Conservation (phyloP, 225 moss, liverwort and hornwort genomes). For the Polytrichum formosum region DNA sequence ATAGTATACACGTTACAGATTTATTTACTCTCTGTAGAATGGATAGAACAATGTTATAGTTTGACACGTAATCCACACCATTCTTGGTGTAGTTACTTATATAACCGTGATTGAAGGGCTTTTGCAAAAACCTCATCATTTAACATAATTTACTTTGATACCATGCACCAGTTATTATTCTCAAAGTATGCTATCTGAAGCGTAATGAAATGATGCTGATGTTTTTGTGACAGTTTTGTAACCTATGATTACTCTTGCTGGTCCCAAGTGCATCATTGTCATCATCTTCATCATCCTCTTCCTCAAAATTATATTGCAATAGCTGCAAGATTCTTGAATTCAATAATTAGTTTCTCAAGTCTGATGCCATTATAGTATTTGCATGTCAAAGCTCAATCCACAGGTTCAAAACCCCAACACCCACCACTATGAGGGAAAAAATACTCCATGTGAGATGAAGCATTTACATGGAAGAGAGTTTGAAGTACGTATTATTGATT, state of each 20-base stretch:
- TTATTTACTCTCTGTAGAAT: not conserved
- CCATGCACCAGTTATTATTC: no score
- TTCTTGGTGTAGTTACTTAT: not conserved
- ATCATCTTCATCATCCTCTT: conserved; percentile 23
- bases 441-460: not conserved
- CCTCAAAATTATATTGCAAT: conserved; percentile 17
- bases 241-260: conserved; percentile 8
- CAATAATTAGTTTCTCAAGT: not conserved
- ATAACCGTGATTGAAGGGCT: no score
- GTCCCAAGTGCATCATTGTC: conserved; percentile 3
- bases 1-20: no score
- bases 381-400: not conserved
- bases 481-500: not conserved
- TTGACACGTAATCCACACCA: no score
- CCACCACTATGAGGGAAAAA: not conserved
- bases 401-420: not conserved
- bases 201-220: no score
- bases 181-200: no score
- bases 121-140: no score
- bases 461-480: not conserved
- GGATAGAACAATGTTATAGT: no score
- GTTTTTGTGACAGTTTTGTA: not conserved
- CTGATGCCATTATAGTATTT: not conserved
- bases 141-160: no score
- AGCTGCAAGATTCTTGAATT: conserved; percentile 20